A percentile compares a stretch with the other conserved stretches of the same genome.
Evolutionary conservation across 805 yeast species (phyloP).

Genomic region (Candida hungchunana): DNA sequence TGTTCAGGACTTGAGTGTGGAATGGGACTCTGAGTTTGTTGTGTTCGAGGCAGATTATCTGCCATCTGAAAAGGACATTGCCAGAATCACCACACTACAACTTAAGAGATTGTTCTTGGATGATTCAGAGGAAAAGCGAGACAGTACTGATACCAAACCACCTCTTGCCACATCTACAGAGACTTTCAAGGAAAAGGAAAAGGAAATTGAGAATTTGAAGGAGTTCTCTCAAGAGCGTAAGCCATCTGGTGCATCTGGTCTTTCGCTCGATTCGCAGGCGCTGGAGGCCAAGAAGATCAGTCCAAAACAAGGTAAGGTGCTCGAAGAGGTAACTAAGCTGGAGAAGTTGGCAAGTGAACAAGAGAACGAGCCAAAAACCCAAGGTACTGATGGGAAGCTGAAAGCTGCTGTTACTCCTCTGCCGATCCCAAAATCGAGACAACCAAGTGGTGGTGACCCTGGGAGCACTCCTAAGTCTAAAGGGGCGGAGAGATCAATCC

Average conservation of each 20-base stretch:
- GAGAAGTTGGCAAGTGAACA: constrained; percentile 26
- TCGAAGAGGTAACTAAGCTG: constrained; percentile 29
- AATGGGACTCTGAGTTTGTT: constrained; percentile 81
- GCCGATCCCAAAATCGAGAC: constrained; percentile 7
- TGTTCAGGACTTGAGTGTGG: constrained; percentile 76
- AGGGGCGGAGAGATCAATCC: constrained; percentile 5
- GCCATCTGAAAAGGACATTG: constrained; percentile 91
- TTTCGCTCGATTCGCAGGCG: constrained; percentile 2
- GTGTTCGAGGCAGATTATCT: constrained; percentile 74
- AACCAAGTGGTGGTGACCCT: constrained; percentile 7
- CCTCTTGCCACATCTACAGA: constrained; percentile 5
- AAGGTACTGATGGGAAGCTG: constrained; percentile 3
- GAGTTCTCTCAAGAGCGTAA: constrained; percentile 3
- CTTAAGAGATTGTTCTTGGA: constrained; percentile 69
- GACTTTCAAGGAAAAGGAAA: constrained; percentile 12
- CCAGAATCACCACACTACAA: constrained; percentile 85
- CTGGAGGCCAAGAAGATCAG: constrained; percentile 8
- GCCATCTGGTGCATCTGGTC: constrained; percentile 4
- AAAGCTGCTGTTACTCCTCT: constrained; percentile 9
- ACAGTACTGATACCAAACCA: constrained; percentile 15
- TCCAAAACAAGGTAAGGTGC: constrained; percentile 24
- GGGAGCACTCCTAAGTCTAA: constrained; percentile 6
- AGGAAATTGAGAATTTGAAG: constrained; percentile 10
- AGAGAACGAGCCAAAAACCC: constrained; percentile 12
- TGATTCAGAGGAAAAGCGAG: constrained; percentile 31